A percentile compares a stretch with the other conserved stretches of the same genome.
phyloP scores from a whole-genome alignment of 768 basidiomycete species.

The Lactarius hatsudake region DNA sequence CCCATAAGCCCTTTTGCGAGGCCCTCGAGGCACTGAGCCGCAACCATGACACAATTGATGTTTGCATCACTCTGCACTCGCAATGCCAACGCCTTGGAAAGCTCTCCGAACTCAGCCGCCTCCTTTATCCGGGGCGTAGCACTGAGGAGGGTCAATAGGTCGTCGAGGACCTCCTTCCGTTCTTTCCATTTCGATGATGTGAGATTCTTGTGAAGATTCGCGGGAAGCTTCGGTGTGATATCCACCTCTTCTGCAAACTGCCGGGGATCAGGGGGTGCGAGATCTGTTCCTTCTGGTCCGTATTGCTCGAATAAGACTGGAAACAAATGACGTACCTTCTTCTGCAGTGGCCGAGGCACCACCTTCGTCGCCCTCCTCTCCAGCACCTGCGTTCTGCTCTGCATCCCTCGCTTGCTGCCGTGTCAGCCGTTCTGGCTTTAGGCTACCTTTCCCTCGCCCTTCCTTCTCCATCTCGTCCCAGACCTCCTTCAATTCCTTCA shows the following conservation, averaged over 20 bases:
- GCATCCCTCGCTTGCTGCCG: slow-evolving; percentile 71
- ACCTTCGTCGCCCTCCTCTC: slow-evolving; percentile 38
- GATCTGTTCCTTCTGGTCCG: slow-evolving; percentile 37
- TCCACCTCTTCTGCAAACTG: slow-evolving; percentile 79
- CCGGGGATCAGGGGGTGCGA: slow-evolving; percentile 67
- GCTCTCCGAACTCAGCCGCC: slow-evolving; percentile 69
- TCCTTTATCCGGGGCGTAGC: slow-evolving; percentile 77
- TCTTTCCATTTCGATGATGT: slow-evolving; percentile 98
- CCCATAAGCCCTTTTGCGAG: slow-evolving; percentile 79
- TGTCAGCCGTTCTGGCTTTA: slow-evolving; percentile 80
- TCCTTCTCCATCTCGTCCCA: slow-evolving; percentile 82
- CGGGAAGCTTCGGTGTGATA: slow-evolving; percentile 71
- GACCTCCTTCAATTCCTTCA: slow-evolving; percentile 90
- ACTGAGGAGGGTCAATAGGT: slow-evolving; percentile 66
- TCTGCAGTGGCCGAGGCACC: slow-evolving; percentile 36
- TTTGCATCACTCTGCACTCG: slow-evolving; percentile 90
- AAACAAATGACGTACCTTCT: slow-evolving; percentile 44
- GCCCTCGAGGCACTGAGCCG: slow-evolving; percentile 80
- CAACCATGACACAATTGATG: slow-evolving; percentile 90
- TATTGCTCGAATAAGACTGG: slow-evolving; percentile 7
- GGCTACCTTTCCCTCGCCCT: slow-evolving; percentile 78
- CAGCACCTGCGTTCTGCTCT: slow-evolving; percentile 43
- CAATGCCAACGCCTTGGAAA: slow-evolving; percentile 71
- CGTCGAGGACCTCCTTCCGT: slow-evolving; percentile 87
- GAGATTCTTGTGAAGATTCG: slow-evolving; percentile 68